Base-by-base conservation (phyloP, 2,329 filamentous ascomycete genomes). In the Sarocladium strictum region DNA sequence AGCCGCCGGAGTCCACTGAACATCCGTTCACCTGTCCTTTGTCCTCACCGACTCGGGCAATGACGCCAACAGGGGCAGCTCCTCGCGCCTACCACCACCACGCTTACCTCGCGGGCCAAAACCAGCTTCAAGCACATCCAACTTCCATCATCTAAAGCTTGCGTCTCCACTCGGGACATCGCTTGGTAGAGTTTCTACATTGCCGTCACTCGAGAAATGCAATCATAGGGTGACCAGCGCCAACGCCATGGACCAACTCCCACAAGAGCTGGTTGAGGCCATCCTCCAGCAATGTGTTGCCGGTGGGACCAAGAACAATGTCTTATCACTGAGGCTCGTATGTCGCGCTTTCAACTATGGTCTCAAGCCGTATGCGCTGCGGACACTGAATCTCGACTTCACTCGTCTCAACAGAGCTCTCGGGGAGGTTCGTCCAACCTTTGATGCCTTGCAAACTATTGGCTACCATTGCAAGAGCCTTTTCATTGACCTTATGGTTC, bases 401-500 rank as follows among this genome's bases (percentile, higher is more conserved):
- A 74, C 74, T 12, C 72, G 76, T 26, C 70, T 81, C 55, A 71
- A 72, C 60, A 67, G 61, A 57, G 63, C 65, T 51, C 70, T 64
- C 59, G 64, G 59, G 29, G 59, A 62, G 15, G 59, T 58, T 17
- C 70, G 63, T 3, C 72, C 69, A 1, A 64, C 69, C 52, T 56
- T 69, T n/a, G 67, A 70, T 60, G 71, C 70, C 6, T 62, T 80
- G n/a, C 68, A 71, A 58, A 72, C 71, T 2, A 69, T 78, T 51
- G 76, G 74, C 2, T 68, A 70, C 27, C 66, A 76, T n/a, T 77
- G 75, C 67, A 73, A 73, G 59, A 72, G 75, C 27, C 60, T 81
- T 3, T 77, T 75, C 56, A 67, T 80, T 49, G 77, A 81, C 60
- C 64, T 80, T 62, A 79, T 77, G 74, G 70, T 79, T 15, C 63